Percentiles rank a stretch among this genome's conserved stretches.
Conservation (phyloP, 495 filamentous ascomycete species). For the Neurospora sp. region DNA sequence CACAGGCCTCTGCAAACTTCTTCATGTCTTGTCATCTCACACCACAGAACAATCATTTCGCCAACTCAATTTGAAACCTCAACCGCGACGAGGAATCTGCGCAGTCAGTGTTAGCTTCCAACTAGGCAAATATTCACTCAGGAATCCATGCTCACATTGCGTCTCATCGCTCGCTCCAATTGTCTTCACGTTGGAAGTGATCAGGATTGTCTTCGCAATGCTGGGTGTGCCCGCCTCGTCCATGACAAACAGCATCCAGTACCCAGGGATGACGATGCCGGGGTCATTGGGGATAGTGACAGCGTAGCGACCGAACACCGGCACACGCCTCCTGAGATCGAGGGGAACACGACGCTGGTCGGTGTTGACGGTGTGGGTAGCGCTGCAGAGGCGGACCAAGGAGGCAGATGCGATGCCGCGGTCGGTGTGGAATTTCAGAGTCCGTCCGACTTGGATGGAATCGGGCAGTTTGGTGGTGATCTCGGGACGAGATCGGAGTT, state of each 20-base stretch:
- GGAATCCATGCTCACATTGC: not conserved
- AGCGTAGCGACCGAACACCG: not conserved
- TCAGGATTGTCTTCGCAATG: constrained; percentile 14
- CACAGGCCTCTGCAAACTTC: not conserved
- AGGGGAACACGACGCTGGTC: not conserved
- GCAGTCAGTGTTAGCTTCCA: not conserved
- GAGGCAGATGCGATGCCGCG: not conserved
- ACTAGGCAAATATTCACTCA: not conserved
- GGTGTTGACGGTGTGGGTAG: not conserved
- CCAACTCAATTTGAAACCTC: not conserved
- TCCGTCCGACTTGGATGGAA: not conserved
- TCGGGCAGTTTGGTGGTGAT: not conserved
- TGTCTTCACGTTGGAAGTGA: not conserved
- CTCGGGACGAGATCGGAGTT: not conserved
- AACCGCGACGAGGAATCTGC: not conserved
- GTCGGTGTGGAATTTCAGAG: not conserved
- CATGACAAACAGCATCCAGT: constrained; percentile 49
- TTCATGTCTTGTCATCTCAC: not conserved
- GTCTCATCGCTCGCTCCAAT: not conserved
- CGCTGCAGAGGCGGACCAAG: not conserved
- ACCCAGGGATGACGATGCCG: constrained; percentile 45
- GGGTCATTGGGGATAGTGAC: constrained; percentile 32
- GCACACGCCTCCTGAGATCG: not conserved
- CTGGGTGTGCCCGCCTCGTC: constrained; percentile 39
- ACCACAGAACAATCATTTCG: not conserved